Base-by-base conservation (phyloP, 164 flowering plant genomes). In the Platanus orientalis region DNA sequence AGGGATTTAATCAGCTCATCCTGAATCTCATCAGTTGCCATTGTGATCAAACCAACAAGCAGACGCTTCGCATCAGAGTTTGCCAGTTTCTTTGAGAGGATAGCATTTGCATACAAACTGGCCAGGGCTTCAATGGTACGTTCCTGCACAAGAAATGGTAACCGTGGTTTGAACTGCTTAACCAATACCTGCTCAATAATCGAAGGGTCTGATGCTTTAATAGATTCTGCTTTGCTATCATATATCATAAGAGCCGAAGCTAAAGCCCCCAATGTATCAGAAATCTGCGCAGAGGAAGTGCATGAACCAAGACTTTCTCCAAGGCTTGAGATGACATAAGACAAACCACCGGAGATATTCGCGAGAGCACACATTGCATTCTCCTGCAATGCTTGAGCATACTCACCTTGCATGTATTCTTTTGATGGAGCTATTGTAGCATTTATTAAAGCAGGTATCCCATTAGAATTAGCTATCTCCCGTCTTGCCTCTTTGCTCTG, bases 311-410 rank as follows among this genome's bases (percentile, higher is more conserved):
- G 84, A 75, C 91, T 88, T 64, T 85, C 87, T 63, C 94, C 94
- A 69, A 88, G 89, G 74, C 94, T 88, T 59, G 86, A 78, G 62
- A 88, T 85, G 71, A 88, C 94, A 76, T 70, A 81, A 2, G 94
- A 85, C 71, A 88, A 76, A 28, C 94, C 94, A 66, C 94, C 94
- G 63, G 94, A 88, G 39, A 88, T 88, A 57, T 88, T 84, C 49
- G 94, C 94, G 61, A 88, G 79, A 51, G 94, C 94, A 77, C 90
- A 82, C 94, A 88, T 88, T 24, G 94, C 94, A 80, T 88, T 79
- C 79, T 88, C 94, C 63, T 88, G 94, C 74, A 88, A 73, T 59
- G 91, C 87, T 75, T 88, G 94, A 47, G 94, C 94, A 81, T 73
- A 62, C 70, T 85, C 89, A 16, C 94, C 94, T 69, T 88, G 90